phyloP scores from a whole-genome alignment of 2,329 filamentous ascomycete genomes.

The Herpotrichia juniperi region DNA sequence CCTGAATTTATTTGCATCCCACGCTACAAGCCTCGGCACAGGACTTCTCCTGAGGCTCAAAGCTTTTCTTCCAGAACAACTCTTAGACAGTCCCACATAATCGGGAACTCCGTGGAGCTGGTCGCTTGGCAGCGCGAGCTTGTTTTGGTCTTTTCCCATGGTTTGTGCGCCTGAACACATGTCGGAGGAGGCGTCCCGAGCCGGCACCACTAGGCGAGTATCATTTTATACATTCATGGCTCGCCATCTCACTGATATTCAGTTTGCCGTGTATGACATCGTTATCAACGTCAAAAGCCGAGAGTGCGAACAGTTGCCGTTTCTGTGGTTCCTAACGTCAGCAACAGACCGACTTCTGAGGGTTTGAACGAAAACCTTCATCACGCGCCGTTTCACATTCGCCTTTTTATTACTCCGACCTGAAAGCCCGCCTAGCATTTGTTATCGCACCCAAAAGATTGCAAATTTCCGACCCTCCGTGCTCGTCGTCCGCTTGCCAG shows the following conservation, averaged over 20 bases:
- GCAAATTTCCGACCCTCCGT: neutral
- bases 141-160: neutral
- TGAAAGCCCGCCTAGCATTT: neutral
- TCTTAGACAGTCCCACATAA: neutral
- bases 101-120: neutral
- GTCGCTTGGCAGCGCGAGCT: neutral
- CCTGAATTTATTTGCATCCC: neutral
- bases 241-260: neutral
- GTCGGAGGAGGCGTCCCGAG: neutral
- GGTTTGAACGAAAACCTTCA: too few species aligned
- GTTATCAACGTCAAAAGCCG: too few species aligned
- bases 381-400: neutral
- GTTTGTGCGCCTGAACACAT: too few species aligned
- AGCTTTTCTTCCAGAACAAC: neutral
- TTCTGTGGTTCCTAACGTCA: too few species aligned
- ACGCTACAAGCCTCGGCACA: neutral
- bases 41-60: too few species aligned
- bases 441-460: neutral
- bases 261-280: too few species aligned
- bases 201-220: neutral
- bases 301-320: too few species aligned
- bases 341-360: too few species aligned
- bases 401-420: neutral
- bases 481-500: neutral
- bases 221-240: neutral